Conservation (phyloP, 1,139 yeast species). For the Suhomyces kunorum region DNA sequence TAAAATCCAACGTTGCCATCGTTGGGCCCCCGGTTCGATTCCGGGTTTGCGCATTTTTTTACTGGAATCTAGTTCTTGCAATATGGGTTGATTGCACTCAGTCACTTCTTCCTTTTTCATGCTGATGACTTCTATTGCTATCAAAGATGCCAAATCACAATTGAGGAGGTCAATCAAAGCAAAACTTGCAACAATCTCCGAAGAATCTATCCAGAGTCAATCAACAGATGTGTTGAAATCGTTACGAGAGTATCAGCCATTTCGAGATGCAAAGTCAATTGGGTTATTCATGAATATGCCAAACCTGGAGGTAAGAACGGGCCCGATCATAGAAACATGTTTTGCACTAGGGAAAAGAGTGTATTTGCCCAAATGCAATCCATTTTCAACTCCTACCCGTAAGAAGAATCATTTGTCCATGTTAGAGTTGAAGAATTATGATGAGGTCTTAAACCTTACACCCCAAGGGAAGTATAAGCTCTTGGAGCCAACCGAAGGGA, state of each 20-base stretch:
- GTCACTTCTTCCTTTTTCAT: neutral
- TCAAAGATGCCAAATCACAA: constrained; percentile 14
- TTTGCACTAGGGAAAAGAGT: constrained; percentile 47
- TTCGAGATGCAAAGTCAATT: constrained; percentile 46
- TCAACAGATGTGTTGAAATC: constrained; percentile 25
- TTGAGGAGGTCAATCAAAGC: constrained; percentile 14
- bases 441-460: constrained; percentile 45
- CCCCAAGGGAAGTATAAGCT: constrained; percentile 73
- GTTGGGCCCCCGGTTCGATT: constrained; percentile 6
- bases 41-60: constrained; percentile 11
- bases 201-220: constrained; percentile 13
- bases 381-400: constrained; percentile 19
- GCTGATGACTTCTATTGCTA: constrained; percentile 2
- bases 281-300: constrained; percentile 74
- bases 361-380: constrained; percentile 53
- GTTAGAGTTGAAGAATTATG: constrained; percentile 46
- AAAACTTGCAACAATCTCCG: constrained; percentile 9
- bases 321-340: constrained; percentile 48
- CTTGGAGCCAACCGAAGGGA: constrained; percentile 60
- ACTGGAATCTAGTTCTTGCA: too few species aligned
- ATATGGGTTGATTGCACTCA: too few species aligned
- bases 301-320: constrained; percentile 59
- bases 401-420: constrained; percentile 58
- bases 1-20: constrained; percentile 6
- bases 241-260: constrained; percentile 38